These are phyloP conservation scores for Candida neerlandica DNA, from an alignment of 1,139 yeast genomes.

Conservation along the genomic window DNA sequence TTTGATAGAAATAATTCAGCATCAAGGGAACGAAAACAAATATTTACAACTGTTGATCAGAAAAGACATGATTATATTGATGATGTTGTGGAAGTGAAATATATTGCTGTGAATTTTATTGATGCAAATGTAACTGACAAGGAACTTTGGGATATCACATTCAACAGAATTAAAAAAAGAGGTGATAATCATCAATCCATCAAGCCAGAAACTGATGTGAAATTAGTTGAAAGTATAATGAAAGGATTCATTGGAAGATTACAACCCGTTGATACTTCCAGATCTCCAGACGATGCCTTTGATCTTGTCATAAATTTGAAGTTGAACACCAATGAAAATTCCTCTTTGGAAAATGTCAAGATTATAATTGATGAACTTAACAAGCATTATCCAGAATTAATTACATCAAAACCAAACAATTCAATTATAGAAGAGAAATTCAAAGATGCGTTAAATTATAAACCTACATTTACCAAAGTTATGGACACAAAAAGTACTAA, in stretches of 20 bases:
- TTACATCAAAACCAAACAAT: conserved; percentile 42
- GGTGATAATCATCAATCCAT: conserved; percentile 94
- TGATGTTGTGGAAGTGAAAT: conserved; percentile 38
- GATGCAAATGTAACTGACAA: conserved; percentile 21
- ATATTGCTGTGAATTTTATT: conserved; percentile 73
- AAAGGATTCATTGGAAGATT: conserved; percentile 71
- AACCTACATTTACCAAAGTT: conserved; percentile 51
- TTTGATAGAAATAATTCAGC: conserved; percentile 86
- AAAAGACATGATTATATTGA: conserved; percentile 39
- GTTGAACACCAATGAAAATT: conserved; percentile 33
- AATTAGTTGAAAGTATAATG: conserved; percentile 61
- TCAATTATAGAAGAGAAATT: conserved; percentile 46
- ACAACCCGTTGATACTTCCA: conserved; percentile 52
- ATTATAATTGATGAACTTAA: conserved; percentile 42
- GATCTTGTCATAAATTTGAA: conserved; percentile 63
- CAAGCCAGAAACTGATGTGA: conserved; percentile 47
- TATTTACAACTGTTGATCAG: conserved; percentile 56
- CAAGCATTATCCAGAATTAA: conserved; percentile 48
- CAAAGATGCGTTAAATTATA: conserved; percentile 49
- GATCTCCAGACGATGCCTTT: conserved; percentile 67
- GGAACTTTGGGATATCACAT: conserved; percentile 54
- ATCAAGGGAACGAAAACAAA: conserved; percentile 64
- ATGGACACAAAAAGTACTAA: conserved; percentile 13
- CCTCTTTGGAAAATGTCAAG: conserved; percentile 58
- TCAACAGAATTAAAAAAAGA: conserved; percentile 59